Evolutionary conservation across 2,329 filamentous ascomycete genomes (phyloP), one percentile per base, ranked within the genome.

Genomic region (Stachybotrys chlorohalonatus): DNA sequence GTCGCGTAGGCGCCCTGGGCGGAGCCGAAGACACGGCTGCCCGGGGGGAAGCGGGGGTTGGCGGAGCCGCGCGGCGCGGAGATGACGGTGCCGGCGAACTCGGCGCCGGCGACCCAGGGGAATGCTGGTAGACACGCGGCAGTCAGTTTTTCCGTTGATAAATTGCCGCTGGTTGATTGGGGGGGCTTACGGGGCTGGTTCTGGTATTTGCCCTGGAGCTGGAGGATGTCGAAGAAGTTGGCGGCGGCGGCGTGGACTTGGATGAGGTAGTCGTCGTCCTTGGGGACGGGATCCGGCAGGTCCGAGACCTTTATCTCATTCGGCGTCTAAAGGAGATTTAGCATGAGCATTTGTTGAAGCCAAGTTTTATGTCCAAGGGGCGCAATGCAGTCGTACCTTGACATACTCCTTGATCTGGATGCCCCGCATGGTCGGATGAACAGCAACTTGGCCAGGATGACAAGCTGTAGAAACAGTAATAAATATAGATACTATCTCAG

Each of bases 191-290:
- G 84, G 0, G 91, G 91, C 64, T 96, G 92, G 68, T 90, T 81
- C 68, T 97, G 93, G 73, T 97, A 97, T 81, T 95, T 95, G 55
- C 93, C 93, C 66, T 90, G 87, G 66, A 96, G 90, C 68, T 97
- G 93, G 54, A 97, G 83, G 55, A 96, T 87, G 70, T 97, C 93
- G 76, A 96, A 97, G 81, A 97, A 97, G 75, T 97, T 97, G 64
- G 90, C 89, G 17, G 90, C 93, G 0, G 88, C 82, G 50, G 93
- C 90, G 71, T 90, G 89, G 64, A 97, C 88, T 66, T 85, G 82
- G 68, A 97, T 88, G 59, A 95, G 79, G 69, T 96, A 97, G 73
- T 96, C 84, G 66, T 88, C 76, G 36, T 83, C 72, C 8, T 79
- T 77, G 1, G 91, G 89, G 1, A 75, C 73, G 1, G 90, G 92